These are phyloP conservation scores for Crithidia expoeki DNA, from an alignment of 208 protist genomes.

Conservation along the genomic window DNA sequence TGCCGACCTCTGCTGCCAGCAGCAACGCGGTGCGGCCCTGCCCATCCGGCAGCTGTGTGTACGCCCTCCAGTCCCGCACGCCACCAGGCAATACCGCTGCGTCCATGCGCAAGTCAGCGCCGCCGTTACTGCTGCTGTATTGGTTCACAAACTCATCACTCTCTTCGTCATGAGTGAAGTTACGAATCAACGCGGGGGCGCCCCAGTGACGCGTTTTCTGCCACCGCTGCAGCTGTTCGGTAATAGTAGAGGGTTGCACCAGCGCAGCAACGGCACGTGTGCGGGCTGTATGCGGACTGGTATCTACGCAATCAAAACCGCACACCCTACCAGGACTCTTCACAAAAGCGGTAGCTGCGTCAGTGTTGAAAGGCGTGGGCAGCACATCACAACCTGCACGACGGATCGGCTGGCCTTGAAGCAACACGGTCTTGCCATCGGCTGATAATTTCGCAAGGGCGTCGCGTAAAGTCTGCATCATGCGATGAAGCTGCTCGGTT, in stretches of 20 bases:
- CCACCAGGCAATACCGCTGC: background rate
- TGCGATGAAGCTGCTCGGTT: constrained; percentile 9
- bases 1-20: constrained; percentile 38
- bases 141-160: background rate
- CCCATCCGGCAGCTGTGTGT: constrained; percentile 31
- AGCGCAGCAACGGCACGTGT: constrained; percentile 8
- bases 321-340: background rate
- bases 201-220: constrained; percentile 36
- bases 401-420: constrained; percentile 17
- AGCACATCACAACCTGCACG: constrained; percentile 15
- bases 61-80: constrained; percentile 23
- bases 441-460: background rate
- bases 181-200: constrained; percentile 8
- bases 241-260: constrained; percentile 31
- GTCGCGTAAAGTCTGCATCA: constrained; percentile 15
- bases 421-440: background rate
- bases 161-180: background rate
- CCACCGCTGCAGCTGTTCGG: constrained; percentile 39
- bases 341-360: background rate
- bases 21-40: constrained; percentile 47
- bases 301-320: background rate
- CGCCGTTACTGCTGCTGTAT: background rate
- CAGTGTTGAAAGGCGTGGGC: constrained; percentile 4
- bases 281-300: background rate
- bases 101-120: background rate